Conservation (phyloP, 805 yeast genomes). For the Lachancea sp. region DNA sequence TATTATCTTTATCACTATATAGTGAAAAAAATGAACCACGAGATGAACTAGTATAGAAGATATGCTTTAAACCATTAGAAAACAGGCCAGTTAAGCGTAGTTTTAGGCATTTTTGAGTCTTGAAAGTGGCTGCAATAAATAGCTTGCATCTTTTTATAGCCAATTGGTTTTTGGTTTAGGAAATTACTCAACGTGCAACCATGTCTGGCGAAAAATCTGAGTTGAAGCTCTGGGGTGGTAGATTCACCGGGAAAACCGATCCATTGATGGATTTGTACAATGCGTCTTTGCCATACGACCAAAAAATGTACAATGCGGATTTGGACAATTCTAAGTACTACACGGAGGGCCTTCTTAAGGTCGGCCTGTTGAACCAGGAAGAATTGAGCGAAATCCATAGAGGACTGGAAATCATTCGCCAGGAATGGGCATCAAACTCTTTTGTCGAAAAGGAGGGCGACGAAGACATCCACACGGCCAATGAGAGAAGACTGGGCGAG, state of each 20-base stretch:
- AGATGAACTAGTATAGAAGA: no score
- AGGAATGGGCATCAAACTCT: conserved; percentile 81
- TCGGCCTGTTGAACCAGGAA: conserved; percentile 63
- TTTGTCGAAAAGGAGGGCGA: conserved; percentile 42
- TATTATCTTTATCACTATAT: no score
- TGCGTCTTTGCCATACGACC: conserved; percentile 93
- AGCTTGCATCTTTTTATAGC: no score
- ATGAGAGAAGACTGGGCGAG: conserved; percentile 96
- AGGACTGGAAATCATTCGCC: conserved; percentile 64
- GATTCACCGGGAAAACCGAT: conserved; percentile 95
- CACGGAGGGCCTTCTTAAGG: conserved; percentile 76
- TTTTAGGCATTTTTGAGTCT: no score
- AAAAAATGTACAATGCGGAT: conserved; percentile 92
- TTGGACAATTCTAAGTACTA: conserved; percentile 90
- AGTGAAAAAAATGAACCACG: no score
- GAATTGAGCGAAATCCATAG: conserved; percentile 78
- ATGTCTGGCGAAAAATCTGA: conserved; percentile 22
- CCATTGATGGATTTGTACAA: conserved; percentile 97
- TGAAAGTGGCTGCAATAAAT: no score
- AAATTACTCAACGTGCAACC: no score
- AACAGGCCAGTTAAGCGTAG: no score
- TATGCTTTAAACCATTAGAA: no score
- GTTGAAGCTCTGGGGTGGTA: conserved; percentile 92
- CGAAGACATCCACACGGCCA: conserved; percentile 98
- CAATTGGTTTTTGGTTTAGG: no score